Percentiles rank a stretch among this genome's conserved stretches.
These are phyloP conservation scores for Mallotus japonicus DNA, from an alignment of 441 rosid species.

Conservation along the genomic window DNA sequence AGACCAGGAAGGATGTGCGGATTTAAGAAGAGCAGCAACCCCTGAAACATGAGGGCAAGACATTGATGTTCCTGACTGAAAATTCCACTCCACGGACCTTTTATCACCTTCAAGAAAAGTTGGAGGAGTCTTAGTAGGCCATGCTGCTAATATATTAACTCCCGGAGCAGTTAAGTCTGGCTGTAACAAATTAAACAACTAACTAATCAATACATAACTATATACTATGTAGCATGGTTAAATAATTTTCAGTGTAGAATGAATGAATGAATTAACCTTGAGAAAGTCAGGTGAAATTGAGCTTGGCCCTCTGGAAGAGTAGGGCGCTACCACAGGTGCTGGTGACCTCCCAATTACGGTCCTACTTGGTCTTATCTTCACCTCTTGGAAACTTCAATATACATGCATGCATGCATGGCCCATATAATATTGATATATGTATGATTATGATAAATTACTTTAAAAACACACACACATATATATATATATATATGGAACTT, in stretches of 20 bases:
- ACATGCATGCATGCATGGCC: too few relatives aligned
- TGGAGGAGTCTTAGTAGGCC: slow-evolving; percentile 50
- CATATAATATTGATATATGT: too few relatives aligned
- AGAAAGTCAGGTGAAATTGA: slow-evolving; percentile 52
- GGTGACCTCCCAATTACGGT: slow-evolving; percentile 41
- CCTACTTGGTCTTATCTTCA: slow-evolving; percentile 41
- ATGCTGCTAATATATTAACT: slow-evolving; percentile 54
- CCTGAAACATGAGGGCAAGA: slow-evolving; percentile 91
- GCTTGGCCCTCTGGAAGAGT: slow-evolving; percentile 71
- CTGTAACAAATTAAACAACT: slow-evolving; percentile 24
- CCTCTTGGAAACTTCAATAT: slow-evolving; percentile 28
- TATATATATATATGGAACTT: not conserved
- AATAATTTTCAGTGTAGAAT: too few relatives aligned
- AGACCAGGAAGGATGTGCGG: slow-evolving; percentile 59
- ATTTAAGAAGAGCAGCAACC: slow-evolving; percentile 70
- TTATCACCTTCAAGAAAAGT: slow-evolving; percentile 26
- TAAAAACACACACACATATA: too few relatives aligned
- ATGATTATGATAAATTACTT: too few relatives aligned
- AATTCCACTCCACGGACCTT: slow-evolving; percentile 46
- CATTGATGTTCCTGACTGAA: slow-evolving; percentile 92
- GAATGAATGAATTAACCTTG: slow-evolving; percentile 36
- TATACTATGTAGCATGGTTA: too few relatives aligned
- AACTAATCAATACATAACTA: not conserved
- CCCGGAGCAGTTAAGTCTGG: slow-evolving; percentile 68
- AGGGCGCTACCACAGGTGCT: slow-evolving; percentile 62